These are phyloP conservation scores for Eimeria acervulina DNA, from an alignment of 169 alveolate genomes.

Conservation along the genomic window DNA sequence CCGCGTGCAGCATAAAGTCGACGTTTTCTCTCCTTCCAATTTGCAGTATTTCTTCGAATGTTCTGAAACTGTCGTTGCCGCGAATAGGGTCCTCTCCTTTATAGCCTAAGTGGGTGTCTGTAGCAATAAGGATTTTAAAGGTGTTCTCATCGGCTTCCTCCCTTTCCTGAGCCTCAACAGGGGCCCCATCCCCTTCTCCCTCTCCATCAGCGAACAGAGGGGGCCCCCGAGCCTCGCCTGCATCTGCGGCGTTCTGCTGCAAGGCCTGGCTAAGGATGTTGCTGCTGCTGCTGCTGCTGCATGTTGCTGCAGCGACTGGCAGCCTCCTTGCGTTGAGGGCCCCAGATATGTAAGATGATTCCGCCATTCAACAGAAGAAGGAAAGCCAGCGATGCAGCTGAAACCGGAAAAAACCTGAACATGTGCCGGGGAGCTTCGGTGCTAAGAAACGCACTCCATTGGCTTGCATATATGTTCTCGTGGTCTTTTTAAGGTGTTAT, in stretches of 20 bases:
- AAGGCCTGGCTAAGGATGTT: constrained; percentile 1
- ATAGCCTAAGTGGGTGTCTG: constrained; percentile 97
- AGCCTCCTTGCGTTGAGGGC: not conserved
- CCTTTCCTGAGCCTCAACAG: not conserved
- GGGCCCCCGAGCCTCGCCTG: not conserved
- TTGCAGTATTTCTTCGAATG: constrained; percentile 96
- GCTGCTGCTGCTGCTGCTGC: not conserved
- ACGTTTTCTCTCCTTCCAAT: constrained; percentile 90
- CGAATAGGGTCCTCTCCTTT: constrained; percentile 91
- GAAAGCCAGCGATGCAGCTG: no score
- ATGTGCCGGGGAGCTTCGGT: no score
- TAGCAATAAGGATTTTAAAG: constrained; percentile 91
- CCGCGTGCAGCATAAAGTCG: constrained; percentile 95
- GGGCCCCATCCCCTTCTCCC: constrained; percentile 30
- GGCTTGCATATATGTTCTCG: no score
- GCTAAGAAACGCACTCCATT: no score
- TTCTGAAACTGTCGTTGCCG: constrained; percentile 94
- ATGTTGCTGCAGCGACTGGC: not conserved
- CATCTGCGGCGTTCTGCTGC: not conserved
- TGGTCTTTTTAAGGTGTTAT: no score
- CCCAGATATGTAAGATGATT: not conserved
- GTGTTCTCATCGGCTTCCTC: constrained; percentile 36
- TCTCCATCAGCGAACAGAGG: constrained; percentile 28
- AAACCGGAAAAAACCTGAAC: no score
- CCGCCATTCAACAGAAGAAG: constrained; percentile 14